These are phyloP conservation scores for Uncinocarpus reesii DNA, from an alignment of 2,329 filamentous ascomycete genomes.

Conservation along the genomic window DNA sequence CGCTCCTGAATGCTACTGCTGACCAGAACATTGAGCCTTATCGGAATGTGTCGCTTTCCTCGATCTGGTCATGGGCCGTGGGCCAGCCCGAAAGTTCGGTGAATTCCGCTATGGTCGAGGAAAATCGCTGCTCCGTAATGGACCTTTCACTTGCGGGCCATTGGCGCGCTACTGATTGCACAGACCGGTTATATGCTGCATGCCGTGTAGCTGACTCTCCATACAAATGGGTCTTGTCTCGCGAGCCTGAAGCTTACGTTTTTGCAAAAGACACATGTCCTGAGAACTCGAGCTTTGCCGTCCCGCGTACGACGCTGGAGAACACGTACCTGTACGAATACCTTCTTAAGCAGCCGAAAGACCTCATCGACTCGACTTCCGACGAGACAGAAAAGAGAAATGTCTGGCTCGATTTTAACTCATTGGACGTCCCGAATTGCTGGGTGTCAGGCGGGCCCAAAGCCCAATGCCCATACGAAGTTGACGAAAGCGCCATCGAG, in stretches of 20 bases:
- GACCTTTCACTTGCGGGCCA: slow-evolving; percentile 41
- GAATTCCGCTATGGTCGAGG: slow-evolving; percentile 21
- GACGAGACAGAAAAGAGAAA: slow-evolving; percentile 24
- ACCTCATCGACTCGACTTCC: slow-evolving; percentile 20
- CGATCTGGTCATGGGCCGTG: slow-evolving; percentile 52
- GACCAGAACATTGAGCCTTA: slow-evolving; percentile 40
- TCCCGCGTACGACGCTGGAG: slow-evolving; percentile 53
- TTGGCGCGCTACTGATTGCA: slow-evolving; percentile 51
- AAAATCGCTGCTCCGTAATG: slow-evolving; percentile 48
- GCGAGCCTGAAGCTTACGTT: slow-evolving; percentile 34
- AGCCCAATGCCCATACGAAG: slow-evolving; percentile 49
- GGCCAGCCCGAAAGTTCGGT: slow-evolving; percentile 44
- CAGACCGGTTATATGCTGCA: slow-evolving; percentile 41
- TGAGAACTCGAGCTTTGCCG: slow-evolving; percentile 41
- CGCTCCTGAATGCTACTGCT: slow-evolving; percentile 44
- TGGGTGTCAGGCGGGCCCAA: slow-evolving; percentile 51
- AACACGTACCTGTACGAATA: slow-evolving; percentile 49
- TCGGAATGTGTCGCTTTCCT: slow-evolving; percentile 40
- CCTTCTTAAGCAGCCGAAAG: slow-evolving; percentile 25
- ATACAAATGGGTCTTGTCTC: slow-evolving; percentile 49
- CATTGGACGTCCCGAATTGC: slow-evolving; percentile 46
- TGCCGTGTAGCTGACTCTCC: slow-evolving; percentile 47
- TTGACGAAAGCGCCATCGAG: slow-evolving; percentile 34
- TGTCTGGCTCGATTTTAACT: slow-evolving; percentile 54
- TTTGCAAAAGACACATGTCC: slow-evolving; percentile 42